These are phyloP conservation scores for Colletotrichum zoysiae DNA, from an alignment of 2,329 filamentous ascomycete species.

Conservation along the genomic window DNA sequence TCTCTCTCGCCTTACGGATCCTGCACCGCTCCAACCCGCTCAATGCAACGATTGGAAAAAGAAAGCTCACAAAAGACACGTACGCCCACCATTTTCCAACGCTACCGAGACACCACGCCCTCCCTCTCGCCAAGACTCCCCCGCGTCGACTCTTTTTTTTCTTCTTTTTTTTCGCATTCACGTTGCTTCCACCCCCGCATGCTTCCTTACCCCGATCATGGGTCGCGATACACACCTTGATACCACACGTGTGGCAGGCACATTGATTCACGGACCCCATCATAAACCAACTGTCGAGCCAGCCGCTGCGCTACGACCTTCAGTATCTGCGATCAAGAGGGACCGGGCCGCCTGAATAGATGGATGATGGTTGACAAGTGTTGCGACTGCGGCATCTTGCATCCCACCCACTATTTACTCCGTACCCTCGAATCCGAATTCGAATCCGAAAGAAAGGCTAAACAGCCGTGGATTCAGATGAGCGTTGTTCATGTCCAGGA, in stretches of 20 bases:
- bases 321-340: background rate
- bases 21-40: background rate
- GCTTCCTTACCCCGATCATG: conserved; percentile 19
- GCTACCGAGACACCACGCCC: conserved; percentile 24
- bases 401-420: background rate
- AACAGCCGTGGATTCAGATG: conserved; percentile 21
- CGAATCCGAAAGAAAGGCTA: conserved; percentile 1
- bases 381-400: conserved; percentile 25
- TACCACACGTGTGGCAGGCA: background rate
- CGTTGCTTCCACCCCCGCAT: background rate
- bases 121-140: background rate
- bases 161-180: background rate
- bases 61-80: conserved; percentile 10
- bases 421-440: background rate
- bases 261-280: background rate
- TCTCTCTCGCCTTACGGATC: background rate
- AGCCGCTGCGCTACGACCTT: conserved; percentile 11
- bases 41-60: conserved; percentile 4
- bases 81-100: conserved; percentile 23
- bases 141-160: background rate
- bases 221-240: background rate
- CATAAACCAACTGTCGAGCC: conserved; percentile 6
- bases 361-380: background rate
- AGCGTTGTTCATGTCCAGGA: background rate
- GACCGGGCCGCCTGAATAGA: too few relatives aligned